Evolutionary conservation across 2,329 filamentous ascomycete species (phyloP), one percentile per base, ranked within the genome.

Genomic region (Nannizzia gypsea): DNA sequence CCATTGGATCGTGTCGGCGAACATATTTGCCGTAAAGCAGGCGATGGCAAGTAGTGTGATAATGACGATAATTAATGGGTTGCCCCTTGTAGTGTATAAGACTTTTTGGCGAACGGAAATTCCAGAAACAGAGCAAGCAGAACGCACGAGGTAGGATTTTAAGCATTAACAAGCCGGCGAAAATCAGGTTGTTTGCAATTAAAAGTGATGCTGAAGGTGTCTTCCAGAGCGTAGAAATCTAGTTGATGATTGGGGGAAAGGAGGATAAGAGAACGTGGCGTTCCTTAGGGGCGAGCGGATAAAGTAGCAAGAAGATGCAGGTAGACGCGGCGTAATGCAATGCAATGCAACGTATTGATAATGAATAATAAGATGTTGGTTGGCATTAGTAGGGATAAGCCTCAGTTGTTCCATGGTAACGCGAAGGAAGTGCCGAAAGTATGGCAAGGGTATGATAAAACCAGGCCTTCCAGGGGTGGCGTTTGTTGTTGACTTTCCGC

Each of bases 41-140:
- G 20, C 26, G 54, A 52, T 46, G 60, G 52, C 58, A 63, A 62
- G 63, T 36, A 11, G 31, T 62, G 65, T 59, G 59, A 61, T 62
- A 34, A 48, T 56, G 70, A 70, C 22, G 48, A 52, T 52, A 24
- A 52, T 52, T 71, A 71, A 62, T 64, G 68, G 70, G 69, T 71
- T 64, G 70, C 69, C 70, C 70, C 68, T 62, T 38, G 63, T 71
- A 70, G 59, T 72, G 67, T 72, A 71, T 59, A 48, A 46, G 59
- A 55, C 31, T 59, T 61, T 58, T 46, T 20, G 34, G 59, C 48
- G 48, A 42, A 52, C 20, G 31, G 36, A 61, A 36, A 17, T 56
- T 54, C 34, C 36, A 20, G 28, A 38, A 62, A 59, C 26, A 48
- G 28, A 31, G 22, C 20, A 31, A 55, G 52, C 48, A 57, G 31